Base-by-base conservation (phyloP, 768 basidiomycete genomes). In the Leccinum barrowsii region DNA sequence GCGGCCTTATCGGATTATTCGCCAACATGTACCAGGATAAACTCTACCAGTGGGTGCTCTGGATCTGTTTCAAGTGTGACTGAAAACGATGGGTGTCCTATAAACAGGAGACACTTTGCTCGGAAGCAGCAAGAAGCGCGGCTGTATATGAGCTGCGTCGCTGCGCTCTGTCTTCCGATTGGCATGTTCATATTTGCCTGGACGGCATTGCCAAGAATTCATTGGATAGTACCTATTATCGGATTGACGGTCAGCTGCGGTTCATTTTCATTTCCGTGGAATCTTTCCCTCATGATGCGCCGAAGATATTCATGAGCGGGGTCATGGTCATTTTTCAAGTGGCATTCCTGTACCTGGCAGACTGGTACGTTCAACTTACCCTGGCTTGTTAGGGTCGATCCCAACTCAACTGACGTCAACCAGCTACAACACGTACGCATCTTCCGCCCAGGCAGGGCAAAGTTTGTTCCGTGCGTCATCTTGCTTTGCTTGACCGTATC, bases 171-270 rank as follows among this genome's bases (percentile, higher is more conserved):
- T 7, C 73, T 86, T 57, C 85, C 86, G 0, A 59, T 75, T 2
- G 80, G 79, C 30, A 84, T 87, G 79, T 83, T 89, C 68, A 82
- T 89, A 17, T 90, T 85, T 63, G 87, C 85, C 0, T 89, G 86
- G 83, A 83, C 85, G 21, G 81, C 83, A 13, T 83, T 78, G 56
- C 64, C 80, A 0, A 63, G 59, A 3, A 75, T 89, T 12, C 82
- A 78, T 51, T 90, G 89, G 88, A 81, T 86, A 13, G 83, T 15
- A 2, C 65, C 70, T 2, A 26, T 61, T n/a, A 44, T 63, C n/a
- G 70, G 68, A 57, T 15, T 70, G 40, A 63, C 65, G 61, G 69
- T 72, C 4, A 51, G 65, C 22, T 26, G 13, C 11, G 12, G 13
- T 53, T 50, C 35, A 5, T 30, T 15, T 44, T 22, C 13, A 12